Evolutionary conservation across 441 rosid species (phyloP).

Genomic region (Croton setiger): DNA sequence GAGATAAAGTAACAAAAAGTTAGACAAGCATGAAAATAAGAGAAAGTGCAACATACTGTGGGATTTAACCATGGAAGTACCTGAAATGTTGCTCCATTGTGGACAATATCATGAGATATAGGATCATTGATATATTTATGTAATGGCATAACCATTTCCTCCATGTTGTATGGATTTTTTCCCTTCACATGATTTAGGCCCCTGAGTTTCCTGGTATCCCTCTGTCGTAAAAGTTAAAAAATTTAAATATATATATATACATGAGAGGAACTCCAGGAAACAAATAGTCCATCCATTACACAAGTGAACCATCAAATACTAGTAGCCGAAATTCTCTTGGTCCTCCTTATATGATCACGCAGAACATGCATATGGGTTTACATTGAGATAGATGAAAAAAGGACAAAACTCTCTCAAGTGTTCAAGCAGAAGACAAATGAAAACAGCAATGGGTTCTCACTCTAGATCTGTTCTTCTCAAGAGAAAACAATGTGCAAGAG

Average conservation of each 20-base stretch:
- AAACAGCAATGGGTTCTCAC: not conserved
- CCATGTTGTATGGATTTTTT: conserved; percentile 68
- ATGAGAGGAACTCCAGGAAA: not conserved
- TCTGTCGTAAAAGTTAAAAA: conserved; percentile 40
- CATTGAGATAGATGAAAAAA: not conserved
- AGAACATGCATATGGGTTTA: conserved; percentile 1
- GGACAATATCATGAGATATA: conserved; percentile 71
- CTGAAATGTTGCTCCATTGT: conserved; percentile 98
- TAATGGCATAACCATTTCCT: conserved; percentile 83
- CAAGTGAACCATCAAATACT: not conserved
- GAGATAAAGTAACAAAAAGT: not conserved
- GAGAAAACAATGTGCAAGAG: not conserved
- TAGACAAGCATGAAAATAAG: not conserved
- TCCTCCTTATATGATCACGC: not conserved
- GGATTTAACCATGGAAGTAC: conserved; percentile 35
- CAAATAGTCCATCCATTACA: not conserved
- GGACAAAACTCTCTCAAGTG: conserved; percentile 1
- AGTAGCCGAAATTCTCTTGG: not conserved
- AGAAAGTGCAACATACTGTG: not conserved
- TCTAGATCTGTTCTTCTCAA: not conserved
- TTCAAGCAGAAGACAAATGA: not conserved
- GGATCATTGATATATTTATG: conserved; percentile 64
- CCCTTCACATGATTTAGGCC: conserved; percentile 41
- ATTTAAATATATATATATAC: not conserved
- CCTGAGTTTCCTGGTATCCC: conserved; percentile 58